phyloP scores from a whole-genome alignment of 2,329 filamentous ascomycete genomes.

The Didymellaceae sp. region DNA sequence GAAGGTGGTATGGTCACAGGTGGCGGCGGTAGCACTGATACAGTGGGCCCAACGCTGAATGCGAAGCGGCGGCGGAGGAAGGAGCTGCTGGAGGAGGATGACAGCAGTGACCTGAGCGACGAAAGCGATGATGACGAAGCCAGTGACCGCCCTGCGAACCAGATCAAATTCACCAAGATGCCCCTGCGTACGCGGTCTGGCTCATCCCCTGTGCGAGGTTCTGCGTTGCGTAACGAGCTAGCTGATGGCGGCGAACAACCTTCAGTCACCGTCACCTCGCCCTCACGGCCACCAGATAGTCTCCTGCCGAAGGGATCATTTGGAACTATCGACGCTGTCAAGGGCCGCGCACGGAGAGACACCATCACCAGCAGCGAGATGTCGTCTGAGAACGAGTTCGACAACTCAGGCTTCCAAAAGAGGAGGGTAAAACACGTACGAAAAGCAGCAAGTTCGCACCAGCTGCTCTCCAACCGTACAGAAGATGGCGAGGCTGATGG shows the following conservation, averaged over 20 bases:
- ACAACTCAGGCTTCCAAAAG: constrained; percentile 69
- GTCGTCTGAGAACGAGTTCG: constrained; percentile 81
- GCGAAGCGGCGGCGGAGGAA: constrained; percentile 71
- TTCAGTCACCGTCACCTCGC: constrained; percentile 63
- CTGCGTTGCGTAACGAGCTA: constrained; percentile 63
- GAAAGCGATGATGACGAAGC: constrained; percentile 82
- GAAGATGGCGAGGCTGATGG: constrained; percentile 46
- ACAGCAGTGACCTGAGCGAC: constrained; percentile 84
- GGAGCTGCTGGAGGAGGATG: constrained; percentile 82
- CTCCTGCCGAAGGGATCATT: constrained; percentile 71
- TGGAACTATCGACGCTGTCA: constrained; percentile 72
- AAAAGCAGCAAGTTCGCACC: constrained; percentile 61
- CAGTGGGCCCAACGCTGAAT: constrained; percentile 68
- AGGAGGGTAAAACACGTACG: constrained; percentile 65
- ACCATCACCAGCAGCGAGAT: constrained; percentile 84
- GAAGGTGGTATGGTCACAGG: constrained; percentile 74
- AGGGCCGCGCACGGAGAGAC: constrained; percentile 72
- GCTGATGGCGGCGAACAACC: constrained; percentile 56
- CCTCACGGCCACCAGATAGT: constrained; percentile 56
- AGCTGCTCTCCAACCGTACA: constrained; percentile 62
- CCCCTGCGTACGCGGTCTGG: constrained; percentile 84
- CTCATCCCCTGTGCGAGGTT: constrained; percentile 74
- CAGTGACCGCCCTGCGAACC: constrained; percentile 70
- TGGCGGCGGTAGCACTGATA: constrained; percentile 68
- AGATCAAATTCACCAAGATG: constrained; percentile 97